These are phyloP conservation scores for Shiraia sp. DNA, from an alignment of 2,329 filamentous ascomycete species.

Conservation along the genomic window DNA sequence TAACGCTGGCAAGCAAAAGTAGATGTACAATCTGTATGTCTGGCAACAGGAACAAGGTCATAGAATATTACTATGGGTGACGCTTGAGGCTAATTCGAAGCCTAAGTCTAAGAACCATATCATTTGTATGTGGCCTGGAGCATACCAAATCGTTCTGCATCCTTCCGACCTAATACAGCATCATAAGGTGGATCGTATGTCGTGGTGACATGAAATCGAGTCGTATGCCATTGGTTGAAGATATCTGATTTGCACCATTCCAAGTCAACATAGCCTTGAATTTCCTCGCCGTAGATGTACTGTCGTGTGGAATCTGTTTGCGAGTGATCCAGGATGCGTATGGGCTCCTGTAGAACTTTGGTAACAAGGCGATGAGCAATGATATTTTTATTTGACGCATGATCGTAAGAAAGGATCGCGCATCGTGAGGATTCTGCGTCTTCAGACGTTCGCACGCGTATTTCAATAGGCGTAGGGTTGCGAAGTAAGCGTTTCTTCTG, in stretches of 20 bases:
- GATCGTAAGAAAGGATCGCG: slow-evolving; percentile 5
- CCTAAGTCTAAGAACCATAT: too few relatives aligned
- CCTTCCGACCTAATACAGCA: slow-evolving; percentile 6
- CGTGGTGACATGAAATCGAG: slow-evolving; percentile 5
- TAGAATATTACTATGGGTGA: too few relatives aligned
- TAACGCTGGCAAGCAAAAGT: too few relatives aligned
- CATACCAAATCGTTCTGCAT: slow-evolving; percentile 1
- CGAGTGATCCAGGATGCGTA: slow-evolving; percentile 1
- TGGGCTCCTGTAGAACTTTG: neutral
- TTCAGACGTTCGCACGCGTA: neutral
- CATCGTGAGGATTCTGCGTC: slow-evolving; percentile 1
- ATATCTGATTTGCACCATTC: too few relatives aligned
- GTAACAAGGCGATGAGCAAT: slow-evolving; percentile 2
- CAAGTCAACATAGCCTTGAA: slow-evolving; percentile 5
- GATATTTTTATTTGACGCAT: neutral
- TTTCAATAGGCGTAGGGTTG: neutral
- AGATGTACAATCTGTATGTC: too few relatives aligned
- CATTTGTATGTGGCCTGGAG: too few relatives aligned
- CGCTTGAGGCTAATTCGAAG: too few relatives aligned
- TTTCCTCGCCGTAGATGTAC: neutral
- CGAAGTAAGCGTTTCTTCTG: neutral
- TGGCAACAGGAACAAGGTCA: too few relatives aligned
- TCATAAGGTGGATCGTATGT: slow-evolving; percentile 4
- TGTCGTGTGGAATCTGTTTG: neutral
- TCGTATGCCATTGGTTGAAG: too few relatives aligned